Evolutionary conservation across 2,329 filamentous ascomycete genomes (phyloP).

Genomic region (Ceratocystis variospora): DNA sequence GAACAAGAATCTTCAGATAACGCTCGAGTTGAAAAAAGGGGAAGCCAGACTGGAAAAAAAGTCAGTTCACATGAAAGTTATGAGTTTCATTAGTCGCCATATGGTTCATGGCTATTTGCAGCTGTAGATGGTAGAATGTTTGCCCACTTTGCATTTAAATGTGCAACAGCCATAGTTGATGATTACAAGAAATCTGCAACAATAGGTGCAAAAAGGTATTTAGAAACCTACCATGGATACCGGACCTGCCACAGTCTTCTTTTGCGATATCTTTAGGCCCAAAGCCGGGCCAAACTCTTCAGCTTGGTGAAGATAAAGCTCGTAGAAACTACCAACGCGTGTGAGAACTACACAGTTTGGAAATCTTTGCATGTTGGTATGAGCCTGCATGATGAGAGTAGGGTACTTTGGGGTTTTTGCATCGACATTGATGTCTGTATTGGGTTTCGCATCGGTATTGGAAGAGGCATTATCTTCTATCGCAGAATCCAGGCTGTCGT

Average conservation of each 20-base stretch:
- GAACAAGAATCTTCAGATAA: conserved; percentile 82
- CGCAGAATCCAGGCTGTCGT: neutral
- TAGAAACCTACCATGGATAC: conserved; percentile 62
- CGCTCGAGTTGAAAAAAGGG: conserved; percentile 85
- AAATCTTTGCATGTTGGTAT: conserved; percentile 81
- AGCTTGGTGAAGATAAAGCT: conserved; percentile 93
- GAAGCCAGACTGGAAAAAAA: conserved; percentile 59
- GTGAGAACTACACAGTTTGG: conserved; percentile 83
- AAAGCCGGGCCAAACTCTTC: conserved; percentile 75
- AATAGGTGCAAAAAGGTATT: conserved; percentile 20
- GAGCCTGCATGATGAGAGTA: conserved; percentile 75
- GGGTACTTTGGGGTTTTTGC: conserved; percentile 50
- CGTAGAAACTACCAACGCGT: conserved; percentile 89
- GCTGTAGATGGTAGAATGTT: neutral
- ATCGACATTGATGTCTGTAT: neutral
- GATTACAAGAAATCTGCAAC: neutral
- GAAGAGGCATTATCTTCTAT: neutral
- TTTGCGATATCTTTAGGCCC: conserved; percentile 72
- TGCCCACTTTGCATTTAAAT: neutral
- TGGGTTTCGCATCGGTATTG: neutral
- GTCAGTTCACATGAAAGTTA: neutral
- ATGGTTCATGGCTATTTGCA: neutral
- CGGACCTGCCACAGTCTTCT: conserved; percentile 61
- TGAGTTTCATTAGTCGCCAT: neutral
- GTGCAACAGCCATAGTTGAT: neutral